These are phyloP conservation scores for Isoetes engelmannii DNA, from an alignment of 83 land plant species.

Conservation along the genomic window DNA sequence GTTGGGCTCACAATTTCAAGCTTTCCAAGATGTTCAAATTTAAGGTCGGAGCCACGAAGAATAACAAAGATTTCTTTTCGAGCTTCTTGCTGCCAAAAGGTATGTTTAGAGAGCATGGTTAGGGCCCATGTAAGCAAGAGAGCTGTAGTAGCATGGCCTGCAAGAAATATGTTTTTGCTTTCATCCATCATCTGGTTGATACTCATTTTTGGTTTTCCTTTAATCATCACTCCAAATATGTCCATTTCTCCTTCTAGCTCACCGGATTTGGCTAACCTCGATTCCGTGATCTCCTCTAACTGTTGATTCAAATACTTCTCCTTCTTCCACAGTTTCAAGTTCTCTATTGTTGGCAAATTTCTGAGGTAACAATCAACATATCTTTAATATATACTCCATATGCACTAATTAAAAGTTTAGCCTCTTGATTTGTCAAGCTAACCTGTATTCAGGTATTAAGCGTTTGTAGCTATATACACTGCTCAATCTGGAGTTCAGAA, in stretches of 20 bases:
- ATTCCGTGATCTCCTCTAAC: neutral
- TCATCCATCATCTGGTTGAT: slow-evolving; percentile 8
- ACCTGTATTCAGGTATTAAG: slow-evolving; percentile 11
- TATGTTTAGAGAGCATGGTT: neutral
- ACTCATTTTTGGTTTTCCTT: neutral
- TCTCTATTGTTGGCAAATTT: neutral
- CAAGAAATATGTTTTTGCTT: slow-evolving; percentile 10
- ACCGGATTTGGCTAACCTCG: neutral
- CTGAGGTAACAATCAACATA: neutral
- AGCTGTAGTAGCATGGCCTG: slow-evolving; percentile 12
- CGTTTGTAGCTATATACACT: slow-evolving; percentile 3
- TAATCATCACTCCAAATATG: slow-evolving; percentile 6
- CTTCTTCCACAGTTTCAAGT: neutral
- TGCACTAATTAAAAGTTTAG: too few species aligned
- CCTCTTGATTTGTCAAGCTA: too few species aligned
- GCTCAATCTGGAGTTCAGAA: neutral
- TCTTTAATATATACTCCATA: too few species aligned
- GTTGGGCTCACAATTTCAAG: neutral
- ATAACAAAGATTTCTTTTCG: neutral
- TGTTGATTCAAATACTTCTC: slow-evolving; percentile 4
- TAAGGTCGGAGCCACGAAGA: neutral
- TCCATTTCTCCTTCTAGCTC: neutral
- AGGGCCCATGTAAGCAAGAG: slow-evolving; percentile 5
- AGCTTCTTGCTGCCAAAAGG: slow-evolving; percentile 4
- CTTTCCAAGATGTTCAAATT: neutral